Base-by-base conservation (phyloP, 768 basidiomycete genomes). In the Lyophyllum decastes region DNA sequence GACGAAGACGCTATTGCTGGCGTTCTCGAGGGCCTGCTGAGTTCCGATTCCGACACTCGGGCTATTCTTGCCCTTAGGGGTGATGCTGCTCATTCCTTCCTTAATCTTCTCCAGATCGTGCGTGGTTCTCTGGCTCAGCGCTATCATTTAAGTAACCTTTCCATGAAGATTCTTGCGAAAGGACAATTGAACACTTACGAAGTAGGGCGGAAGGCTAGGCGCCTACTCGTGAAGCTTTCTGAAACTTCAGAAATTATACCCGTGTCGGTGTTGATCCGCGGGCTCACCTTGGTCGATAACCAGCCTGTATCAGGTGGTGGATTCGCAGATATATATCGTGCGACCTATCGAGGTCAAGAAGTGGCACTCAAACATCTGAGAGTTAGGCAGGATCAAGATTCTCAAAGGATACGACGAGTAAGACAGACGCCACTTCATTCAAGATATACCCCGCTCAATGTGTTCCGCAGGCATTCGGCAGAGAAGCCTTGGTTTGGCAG, bases 401-500 rank as follows among this genome's bases (percentile, higher is more conserved):
- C 58, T 19, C 61, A 62, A 40, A 55, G 49, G 25, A 62, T 62
- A 35, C 58, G 58, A 11, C 45, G 58, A 33, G 61, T 61, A 49
- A 17, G 59, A n/a, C 5, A 10, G 5, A 9, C 21, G 8, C 43
- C 21, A 43, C 7, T n/a, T 14, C 34, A 44, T 22, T 27, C 16
- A 21, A 14, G 12, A 14, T 50, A 3, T 53, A 17, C 12, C 19
- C 14, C 30, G 3, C 22, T 17, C 34, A 50, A 9, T 38, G 9
- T 34, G 9, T 49, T 26, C 14, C 16, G 17, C 35, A 72, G 71
- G 60, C 61, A 58, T 68, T 72, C 38, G 64, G 65, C 25, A 57
- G 63, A 19, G 70, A 72, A 49, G 70, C 69, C 16, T 57, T 70
- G 3, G 46, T 69, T 10, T 73, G 70, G 72, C 62, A 62, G 47